Conservation (phyloP, 148 eudicot species). For the Fagopyrum esculentum region DNA sequence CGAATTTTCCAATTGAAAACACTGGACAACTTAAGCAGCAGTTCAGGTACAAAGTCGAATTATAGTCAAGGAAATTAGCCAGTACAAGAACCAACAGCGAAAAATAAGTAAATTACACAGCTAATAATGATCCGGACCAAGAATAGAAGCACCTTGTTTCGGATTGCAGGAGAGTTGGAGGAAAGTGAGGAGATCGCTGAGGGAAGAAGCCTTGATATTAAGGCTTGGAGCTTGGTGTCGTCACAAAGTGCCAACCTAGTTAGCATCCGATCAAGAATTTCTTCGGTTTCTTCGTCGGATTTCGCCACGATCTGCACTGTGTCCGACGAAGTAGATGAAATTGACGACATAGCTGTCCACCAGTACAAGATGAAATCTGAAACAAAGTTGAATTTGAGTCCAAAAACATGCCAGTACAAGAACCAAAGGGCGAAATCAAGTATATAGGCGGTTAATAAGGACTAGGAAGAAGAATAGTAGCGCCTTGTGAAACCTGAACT, state of each 20-base stretch:
- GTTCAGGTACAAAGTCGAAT: not conserved
- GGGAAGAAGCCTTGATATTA: slow-evolving; percentile 81
- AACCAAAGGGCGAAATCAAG: too few species aligned
- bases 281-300: slow-evolving; percentile 63
- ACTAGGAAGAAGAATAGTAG: too few species aligned
- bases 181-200: slow-evolving; percentile 67
- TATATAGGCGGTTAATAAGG: too few species aligned
- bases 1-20: not conserved
- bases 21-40: not conserved
- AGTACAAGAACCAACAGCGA: not conserved
- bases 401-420: too few species aligned
- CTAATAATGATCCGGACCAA: not conserved
- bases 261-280: slow-evolving; percentile 72
- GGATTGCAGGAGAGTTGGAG: slow-evolving; percentile 45
- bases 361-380: too few species aligned
- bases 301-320: slow-evolving; percentile 21
- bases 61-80: not conserved
- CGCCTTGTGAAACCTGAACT: too few species aligned
- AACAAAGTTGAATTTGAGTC: too few species aligned
- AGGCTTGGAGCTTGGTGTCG: slow-evolving; percentile 64
- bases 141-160: slow-evolving; percentile 46
- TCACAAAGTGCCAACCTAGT: slow-evolving; percentile 87
- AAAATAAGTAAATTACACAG: not conserved
- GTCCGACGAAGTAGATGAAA: slow-evolving; percentile 17
- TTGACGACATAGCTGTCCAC: not conserved